Conservation (phyloP, 768 basidiomycete genomes). For the Lactarius trivialis region DNA sequence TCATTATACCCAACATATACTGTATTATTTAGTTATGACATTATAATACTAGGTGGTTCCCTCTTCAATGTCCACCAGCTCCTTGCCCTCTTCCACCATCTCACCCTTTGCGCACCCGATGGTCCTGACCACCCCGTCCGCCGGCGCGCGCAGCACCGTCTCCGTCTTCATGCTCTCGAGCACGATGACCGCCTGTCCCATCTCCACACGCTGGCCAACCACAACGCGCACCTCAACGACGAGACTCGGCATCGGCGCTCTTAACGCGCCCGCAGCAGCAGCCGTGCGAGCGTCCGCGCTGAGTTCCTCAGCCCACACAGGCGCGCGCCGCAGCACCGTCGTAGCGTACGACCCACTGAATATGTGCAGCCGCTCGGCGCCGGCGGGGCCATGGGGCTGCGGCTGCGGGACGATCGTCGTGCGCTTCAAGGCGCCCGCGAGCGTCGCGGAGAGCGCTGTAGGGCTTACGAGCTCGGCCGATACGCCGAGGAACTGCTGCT, state of each 20-base stretch:
- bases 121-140: constrained; percentile 59
- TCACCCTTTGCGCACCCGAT: constrained; percentile 80
- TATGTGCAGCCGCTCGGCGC: constrained; percentile 68
- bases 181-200: constrained; percentile 74
- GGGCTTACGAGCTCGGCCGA: constrained; percentile 50
- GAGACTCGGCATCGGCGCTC: constrained; percentile 89
- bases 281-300: constrained; percentile 51
- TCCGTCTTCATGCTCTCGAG: constrained; percentile 99
- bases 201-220: constrained; percentile 70
- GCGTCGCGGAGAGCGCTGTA: constrained; percentile 46
- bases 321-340: constrained; percentile 59
- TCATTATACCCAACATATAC: not conserved
- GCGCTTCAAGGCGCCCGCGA: constrained; percentile 42
- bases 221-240: constrained; percentile 83
- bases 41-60: constrained; percentile 24
- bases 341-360: constrained; percentile 60
- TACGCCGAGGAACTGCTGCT: constrained; percentile 41
- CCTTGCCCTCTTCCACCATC: constrained; percentile 85
- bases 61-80: constrained; percentile 63
- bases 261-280: constrained; percentile 57
- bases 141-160: constrained; percentile 71
- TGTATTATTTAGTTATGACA: not conserved
- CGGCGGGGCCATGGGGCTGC: constrained; percentile 46
- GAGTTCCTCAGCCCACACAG: constrained; percentile 62
- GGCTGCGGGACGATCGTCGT: constrained; percentile 74